Evolutionary conservation across 139 green algal genomes (phyloP).

Genomic region (Nannochloris sp.): DNA sequence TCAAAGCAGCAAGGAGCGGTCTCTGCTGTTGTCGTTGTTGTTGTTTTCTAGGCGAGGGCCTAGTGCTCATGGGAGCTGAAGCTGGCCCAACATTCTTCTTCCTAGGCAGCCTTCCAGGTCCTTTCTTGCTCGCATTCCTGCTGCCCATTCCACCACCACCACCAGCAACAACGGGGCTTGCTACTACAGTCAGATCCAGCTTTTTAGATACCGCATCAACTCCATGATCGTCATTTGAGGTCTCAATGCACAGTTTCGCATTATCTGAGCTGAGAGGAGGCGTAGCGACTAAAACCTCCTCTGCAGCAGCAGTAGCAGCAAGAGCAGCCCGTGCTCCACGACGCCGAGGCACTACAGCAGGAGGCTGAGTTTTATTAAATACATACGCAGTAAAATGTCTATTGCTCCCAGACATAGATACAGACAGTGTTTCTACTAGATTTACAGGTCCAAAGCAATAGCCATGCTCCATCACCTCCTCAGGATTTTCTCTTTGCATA

Average conservation of each 20-base stretch:
- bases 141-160: no score
- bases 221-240: neutral
- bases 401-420: conserved; percentile 76
- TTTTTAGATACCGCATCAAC: neutral
- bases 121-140: no score
- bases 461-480: conserved; percentile 45
- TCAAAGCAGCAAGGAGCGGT: no score
- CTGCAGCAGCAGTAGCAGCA: neutral
- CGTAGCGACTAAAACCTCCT: neutral
- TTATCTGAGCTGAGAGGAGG: neutral
- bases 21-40: no score
- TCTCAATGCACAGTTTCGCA: neutral
- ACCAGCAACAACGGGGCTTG: no score
- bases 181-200: neutral
- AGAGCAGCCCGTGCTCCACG: neutral
- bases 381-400: conserved; percentile 76
- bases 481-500: conserved; percentile 43
- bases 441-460: conserved; percentile 69
- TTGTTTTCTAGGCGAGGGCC: no score
- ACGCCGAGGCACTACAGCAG: neutral
- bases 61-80: no score
- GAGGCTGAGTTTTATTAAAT: conserved; percentile 40
- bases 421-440: conserved; percentile 63
- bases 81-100: no score
- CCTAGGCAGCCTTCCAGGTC: no score